phyloP scores from a whole-genome alignment of 208 protist species.

The Acanthamoeba healyi region DNA sequence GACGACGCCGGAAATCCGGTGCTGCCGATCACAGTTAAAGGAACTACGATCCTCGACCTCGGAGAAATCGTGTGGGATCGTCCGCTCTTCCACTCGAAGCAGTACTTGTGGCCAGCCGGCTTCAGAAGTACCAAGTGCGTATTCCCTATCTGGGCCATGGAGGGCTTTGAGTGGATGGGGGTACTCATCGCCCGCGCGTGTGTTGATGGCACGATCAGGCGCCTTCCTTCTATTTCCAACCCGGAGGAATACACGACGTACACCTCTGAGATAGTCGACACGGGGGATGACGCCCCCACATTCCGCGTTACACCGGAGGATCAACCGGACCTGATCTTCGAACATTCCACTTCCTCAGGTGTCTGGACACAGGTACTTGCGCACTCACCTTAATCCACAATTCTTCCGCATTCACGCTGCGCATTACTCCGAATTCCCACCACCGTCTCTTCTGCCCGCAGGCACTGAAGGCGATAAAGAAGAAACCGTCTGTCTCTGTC shows the following conservation, averaged over 20 bases:
- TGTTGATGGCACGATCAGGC: not conserved
- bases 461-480: conserved; percentile 57
- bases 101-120: conserved; percentile 53
- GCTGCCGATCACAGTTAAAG: conserved; percentile 33
- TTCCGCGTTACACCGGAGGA: conserved; percentile 18
- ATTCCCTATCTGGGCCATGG: too few relatives aligned
- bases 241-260: conserved; percentile 7
- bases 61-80: conserved; percentile 20
- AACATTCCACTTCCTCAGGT: conserved; percentile 29
- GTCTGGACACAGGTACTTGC: conserved; percentile 39
- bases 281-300: not conserved
- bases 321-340: not conserved
- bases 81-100: conserved; percentile 48
- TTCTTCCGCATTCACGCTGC: too few relatives aligned
- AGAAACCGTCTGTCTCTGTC: conserved; percentile 14
- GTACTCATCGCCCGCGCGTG: not conserved
- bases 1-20: not conserved
- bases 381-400: too few relatives aligned
- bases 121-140: conserved; percentile 21
- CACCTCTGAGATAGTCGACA: conserved; percentile 41
- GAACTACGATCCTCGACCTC: conserved; percentile 12
- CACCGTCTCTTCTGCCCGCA: not conserved
- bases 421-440: too few relatives aligned
- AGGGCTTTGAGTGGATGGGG: too few relatives aligned
- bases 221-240: conserved; percentile 19